phyloP scores from a whole-genome alignment of 257 asterid genomes.

The Nicotiana noctiflora region DNA sequence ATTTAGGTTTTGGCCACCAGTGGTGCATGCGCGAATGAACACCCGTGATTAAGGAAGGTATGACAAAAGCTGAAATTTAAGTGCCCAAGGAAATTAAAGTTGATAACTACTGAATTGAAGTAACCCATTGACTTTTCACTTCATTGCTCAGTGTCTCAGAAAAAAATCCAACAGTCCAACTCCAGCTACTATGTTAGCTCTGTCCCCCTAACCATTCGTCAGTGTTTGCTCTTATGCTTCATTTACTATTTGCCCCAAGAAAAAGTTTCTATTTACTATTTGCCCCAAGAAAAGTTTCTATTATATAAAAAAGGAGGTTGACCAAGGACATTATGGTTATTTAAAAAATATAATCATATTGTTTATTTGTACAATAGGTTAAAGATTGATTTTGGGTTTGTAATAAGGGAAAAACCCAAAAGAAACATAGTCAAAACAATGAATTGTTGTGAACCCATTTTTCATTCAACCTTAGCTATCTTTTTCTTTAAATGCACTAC shows the following conservation, averaged over 20 bases:
- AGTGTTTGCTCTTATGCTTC: neutral
- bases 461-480: too few relatives aligned
- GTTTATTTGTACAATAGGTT: too few relatives aligned
- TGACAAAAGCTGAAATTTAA: conserved; percentile 8
- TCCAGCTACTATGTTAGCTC: neutral
- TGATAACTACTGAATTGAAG: neutral
- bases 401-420: too few relatives aligned
- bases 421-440: too few relatives aligned
- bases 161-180: neutral
- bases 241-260: neutral
- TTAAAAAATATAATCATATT: too few relatives aligned
- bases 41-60: neutral
- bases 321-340: too few relatives aligned
- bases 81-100: conserved; percentile 7
- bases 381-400: too few relatives aligned
- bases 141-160: conserved; percentile 1
- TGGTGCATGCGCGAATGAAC: neutral
- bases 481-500: too few relatives aligned
- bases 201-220: neutral
- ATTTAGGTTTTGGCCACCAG: neutral
- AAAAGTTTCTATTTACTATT: too few relatives aligned
- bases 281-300: too few relatives aligned
- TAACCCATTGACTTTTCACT: conserved; percentile 5
- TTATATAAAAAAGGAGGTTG: too few relatives aligned
- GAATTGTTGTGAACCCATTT: too few relatives aligned